Conservation (phyloP, 306 rosid genomes). For the Inga laurina region DNA sequence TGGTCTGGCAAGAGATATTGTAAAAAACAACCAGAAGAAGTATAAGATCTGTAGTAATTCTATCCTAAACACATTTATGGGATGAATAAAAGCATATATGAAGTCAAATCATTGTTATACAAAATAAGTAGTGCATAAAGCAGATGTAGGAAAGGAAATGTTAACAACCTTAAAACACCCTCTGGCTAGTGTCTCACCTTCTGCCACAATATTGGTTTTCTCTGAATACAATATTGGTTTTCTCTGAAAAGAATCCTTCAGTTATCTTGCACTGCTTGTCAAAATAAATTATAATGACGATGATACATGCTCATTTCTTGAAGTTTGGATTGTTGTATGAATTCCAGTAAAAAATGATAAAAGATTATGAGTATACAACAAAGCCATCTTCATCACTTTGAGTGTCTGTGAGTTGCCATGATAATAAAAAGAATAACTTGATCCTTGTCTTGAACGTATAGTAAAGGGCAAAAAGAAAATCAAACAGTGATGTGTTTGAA, state of each 20-base stretch:
- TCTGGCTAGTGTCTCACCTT: slow-evolving; percentile 82
- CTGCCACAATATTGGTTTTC: slow-evolving; percentile 90
- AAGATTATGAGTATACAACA: slow-evolving; percentile 2
- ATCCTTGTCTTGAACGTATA: neutral
- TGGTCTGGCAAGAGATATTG: slow-evolving; percentile 1
- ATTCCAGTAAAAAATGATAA: slow-evolving; percentile 1
- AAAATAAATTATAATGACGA: slow-evolving; percentile 46
- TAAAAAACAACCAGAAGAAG: slow-evolving; percentile 5
- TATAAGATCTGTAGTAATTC: neutral
- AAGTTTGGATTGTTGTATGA: slow-evolving; percentile 5
- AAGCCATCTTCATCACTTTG: slow-evolving; percentile 16
- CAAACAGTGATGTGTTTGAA: neutral
- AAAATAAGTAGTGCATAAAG: neutral
- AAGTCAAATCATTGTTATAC: neutral
- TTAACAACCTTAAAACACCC: slow-evolving; percentile 68
- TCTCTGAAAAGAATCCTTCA: slow-evolving; percentile 84
- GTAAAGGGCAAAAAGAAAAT: neutral
- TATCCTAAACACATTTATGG: neutral
- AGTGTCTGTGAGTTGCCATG: neutral
- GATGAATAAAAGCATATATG: neutral
- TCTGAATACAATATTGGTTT: slow-evolving; percentile 83
- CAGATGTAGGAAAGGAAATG: slow-evolving; percentile 20
- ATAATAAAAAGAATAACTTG: neutral
- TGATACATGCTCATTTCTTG: neutral
- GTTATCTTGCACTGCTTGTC: slow-evolving; percentile 83